These are phyloP conservation scores for Hypholoma sublateritium DNA, from an alignment of 768 basidiomycete genomes.

Conservation along the genomic window DNA sequence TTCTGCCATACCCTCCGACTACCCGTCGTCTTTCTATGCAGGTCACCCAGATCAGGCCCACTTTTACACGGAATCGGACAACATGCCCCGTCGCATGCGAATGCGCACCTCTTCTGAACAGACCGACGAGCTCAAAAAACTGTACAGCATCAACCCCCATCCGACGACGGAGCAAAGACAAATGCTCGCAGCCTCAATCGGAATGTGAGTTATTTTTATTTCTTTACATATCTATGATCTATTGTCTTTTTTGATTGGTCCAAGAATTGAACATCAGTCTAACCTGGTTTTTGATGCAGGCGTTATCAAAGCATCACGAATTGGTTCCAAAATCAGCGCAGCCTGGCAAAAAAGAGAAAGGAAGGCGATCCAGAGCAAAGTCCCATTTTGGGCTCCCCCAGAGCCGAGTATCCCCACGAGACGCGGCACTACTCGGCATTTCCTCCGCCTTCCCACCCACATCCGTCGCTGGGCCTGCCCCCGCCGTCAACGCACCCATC, in stretches of 20 bases:
- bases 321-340: slow-evolving; percentile 88
- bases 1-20: slow-evolving; percentile 32
- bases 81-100: slow-evolving; percentile 59
- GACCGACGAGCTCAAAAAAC: slow-evolving; percentile 64
- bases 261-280: slow-evolving; percentile 19
- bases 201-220: slow-evolving; percentile 62
- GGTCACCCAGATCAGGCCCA: slow-evolving; percentile 50
- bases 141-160: slow-evolving; percentile 64
- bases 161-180: slow-evolving; percentile 69
- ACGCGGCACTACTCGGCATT: slow-evolving; percentile 45
- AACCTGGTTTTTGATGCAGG: slow-evolving; percentile 41
- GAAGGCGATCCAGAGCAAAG: slow-evolving; percentile 48
- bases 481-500: slow-evolving; percentile 34
- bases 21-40: slow-evolving; percentile 40
- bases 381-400: slow-evolving; percentile 16
- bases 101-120: slow-evolving; percentile 64
- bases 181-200: slow-evolving; percentile 63
- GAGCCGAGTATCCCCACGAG: slow-evolving; percentile 33
- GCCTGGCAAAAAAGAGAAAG: slow-evolving; percentile 68
- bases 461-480: slow-evolving; percentile 44
- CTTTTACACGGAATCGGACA: slow-evolving; percentile 49
- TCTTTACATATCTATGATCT: slow-evolving; percentile 18
- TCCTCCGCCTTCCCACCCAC: slow-evolving; percentile 45
- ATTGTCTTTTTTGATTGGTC: slow-evolving; percentile 20
- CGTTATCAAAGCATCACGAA: slow-evolving; percentile 79